phyloP scores from a whole-genome alignment of 371 early-diverging fungal genomes.

The Nematocida displodere region DNA sequence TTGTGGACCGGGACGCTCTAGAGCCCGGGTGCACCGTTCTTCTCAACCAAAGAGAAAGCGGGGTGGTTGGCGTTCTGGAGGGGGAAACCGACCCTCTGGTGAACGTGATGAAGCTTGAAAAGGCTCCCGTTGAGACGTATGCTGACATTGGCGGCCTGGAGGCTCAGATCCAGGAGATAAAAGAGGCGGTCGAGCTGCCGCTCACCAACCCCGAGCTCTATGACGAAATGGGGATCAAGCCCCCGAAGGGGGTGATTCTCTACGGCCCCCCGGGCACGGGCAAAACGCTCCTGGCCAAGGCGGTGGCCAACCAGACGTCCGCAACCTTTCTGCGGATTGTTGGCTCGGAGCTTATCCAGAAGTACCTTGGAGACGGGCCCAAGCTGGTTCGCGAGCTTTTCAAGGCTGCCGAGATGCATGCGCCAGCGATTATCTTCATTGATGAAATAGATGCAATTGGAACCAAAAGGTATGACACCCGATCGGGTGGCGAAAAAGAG shows the following conservation, averaged over 20 bases:
- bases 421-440: constrained; percentile 98
- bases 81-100: constrained; percentile 97
- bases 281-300: constrained; percentile 96
- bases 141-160: constrained; percentile 98
- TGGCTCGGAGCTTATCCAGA: constrained; percentile 99
- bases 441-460: constrained; percentile 99
- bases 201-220: constrained; percentile 97
- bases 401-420: constrained; percentile 92
- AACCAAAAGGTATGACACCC: constrained; percentile 78
- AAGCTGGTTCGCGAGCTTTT: constrained; percentile 97
- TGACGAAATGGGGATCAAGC: constrained; percentile 98
- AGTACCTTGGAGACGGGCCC: constrained; percentile 98
- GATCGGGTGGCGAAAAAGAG: constrained; percentile 91
- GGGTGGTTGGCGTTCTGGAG: constrained; percentile 86
- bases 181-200: constrained; percentile 98
- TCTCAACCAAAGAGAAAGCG: constrained; percentile 64
- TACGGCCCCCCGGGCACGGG: constrained; percentile 98
- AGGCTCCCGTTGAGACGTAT: constrained; percentile 97
- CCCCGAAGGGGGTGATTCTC: constrained; percentile 98
- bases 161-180: constrained; percentile 97
- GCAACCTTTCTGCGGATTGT: constrained; percentile 98
- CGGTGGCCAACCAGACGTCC: constrained; percentile 98
- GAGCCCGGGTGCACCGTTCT: constrained; percentile 66
- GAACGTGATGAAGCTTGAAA: constrained; percentile 98
- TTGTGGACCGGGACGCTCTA: constrained; percentile 66